Percentiles rank a stretch among this genome's conserved stretches.
These are phyloP conservation scores for Groenewaldozyma tartarivorans DNA, from an alignment of 805 yeast species.

Conservation along the genomic window DNA sequence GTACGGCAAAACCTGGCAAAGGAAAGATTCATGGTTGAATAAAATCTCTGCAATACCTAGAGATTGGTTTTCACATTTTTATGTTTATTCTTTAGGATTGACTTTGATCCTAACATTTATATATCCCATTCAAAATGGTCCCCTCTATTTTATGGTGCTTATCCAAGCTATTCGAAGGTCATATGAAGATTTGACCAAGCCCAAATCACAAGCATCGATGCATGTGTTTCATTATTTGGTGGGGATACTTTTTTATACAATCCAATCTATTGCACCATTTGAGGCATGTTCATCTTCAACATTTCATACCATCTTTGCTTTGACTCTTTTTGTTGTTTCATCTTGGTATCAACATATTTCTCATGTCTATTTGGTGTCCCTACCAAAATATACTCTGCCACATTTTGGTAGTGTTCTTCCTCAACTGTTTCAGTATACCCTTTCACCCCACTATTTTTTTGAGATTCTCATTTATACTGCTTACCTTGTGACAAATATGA, in stretches of 20 bases:
- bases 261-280: neutral
- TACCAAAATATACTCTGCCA: slow-evolving; percentile 49
- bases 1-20: slow-evolving; percentile 22
- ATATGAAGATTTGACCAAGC: slow-evolving; percentile 31
- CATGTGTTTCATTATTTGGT: slow-evolving; percentile 50
- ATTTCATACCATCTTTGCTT: slow-evolving; percentile 6
- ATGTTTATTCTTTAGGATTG: slow-evolving; percentile 13
- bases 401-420: slow-evolving; percentile 19
- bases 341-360: slow-evolving; percentile 38
- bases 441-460: slow-evolving; percentile 56
- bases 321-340: slow-evolving; percentile 25
- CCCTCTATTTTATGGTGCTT: slow-evolving; percentile 11
- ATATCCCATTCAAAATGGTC: slow-evolving; percentile 1
- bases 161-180: slow-evolving; percentile 42
- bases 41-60: slow-evolving; percentile 23
- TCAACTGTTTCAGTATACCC: slow-evolving; percentile 29
- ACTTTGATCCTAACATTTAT: neutral
- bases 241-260: slow-evolving; percentile 42
- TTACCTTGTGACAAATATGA: slow-evolving; percentile 13
- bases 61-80: slow-evolving; percentile 27
- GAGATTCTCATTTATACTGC: slow-evolving; percentile 44
- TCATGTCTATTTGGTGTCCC: slow-evolving; percentile 40
- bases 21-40: neutral
- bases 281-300: neutral
- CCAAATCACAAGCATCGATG: slow-evolving; percentile 33